Evolutionary conservation across 495 filamentous ascomycete species (phyloP).

Genomic region (Glonium stellatum): DNA sequence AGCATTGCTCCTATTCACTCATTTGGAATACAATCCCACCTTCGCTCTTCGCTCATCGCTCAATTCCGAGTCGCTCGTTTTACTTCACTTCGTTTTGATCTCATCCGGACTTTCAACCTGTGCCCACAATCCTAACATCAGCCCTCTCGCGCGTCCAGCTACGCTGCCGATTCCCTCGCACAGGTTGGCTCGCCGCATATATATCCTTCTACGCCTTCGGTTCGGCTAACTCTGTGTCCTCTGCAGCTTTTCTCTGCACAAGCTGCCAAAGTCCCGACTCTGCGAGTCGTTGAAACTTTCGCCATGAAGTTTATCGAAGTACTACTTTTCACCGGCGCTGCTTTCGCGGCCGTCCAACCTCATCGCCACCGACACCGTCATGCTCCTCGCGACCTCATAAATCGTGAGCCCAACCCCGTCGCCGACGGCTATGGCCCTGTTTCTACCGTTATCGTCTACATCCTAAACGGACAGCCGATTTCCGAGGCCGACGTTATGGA

Average conservation of each 20-base stretch:
- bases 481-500: conserved; percentile 33
- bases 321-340: conserved; percentile 31
- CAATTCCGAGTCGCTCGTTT: not conserved
- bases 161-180: not conserved
- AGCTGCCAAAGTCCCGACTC: not conserved
- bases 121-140: not conserved
- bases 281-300: not conserved
- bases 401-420: conserved; percentile 19
- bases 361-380: conserved; percentile 35
- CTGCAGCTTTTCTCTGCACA: not conserved
- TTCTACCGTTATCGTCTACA: conserved; percentile 33
- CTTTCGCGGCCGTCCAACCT: conserved; percentile 20
- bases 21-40: conserved; percentile 1
- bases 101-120: not conserved
- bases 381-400: conserved; percentile 27
- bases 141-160: not conserved
- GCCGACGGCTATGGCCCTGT: conserved; percentile 26
- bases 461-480: conserved; percentile 33
- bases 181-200: not conserved
- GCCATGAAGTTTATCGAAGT: conserved; percentile 28
- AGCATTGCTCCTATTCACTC: conserved; percentile 14
- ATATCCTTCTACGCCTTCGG: not conserved
- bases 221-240: not conserved
- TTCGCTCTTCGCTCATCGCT: not conserved
- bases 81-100: not conserved